phyloP scores from a whole-genome alignment of 768 basidiomycete genomes.

The Basidioascus undulatus region DNA sequence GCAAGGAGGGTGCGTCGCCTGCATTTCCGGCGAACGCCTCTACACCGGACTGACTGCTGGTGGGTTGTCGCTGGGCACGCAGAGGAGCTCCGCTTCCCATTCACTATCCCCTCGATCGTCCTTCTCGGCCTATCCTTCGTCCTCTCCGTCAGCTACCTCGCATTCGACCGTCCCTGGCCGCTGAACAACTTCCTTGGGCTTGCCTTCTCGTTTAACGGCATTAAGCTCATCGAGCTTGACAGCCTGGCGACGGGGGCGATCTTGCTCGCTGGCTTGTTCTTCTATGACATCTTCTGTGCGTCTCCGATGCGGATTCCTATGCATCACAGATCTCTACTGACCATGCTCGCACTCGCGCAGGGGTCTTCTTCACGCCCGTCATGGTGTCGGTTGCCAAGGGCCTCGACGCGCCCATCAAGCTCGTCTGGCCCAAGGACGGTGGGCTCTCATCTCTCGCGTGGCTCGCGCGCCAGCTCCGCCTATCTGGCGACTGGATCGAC shows the following conservation, averaged over 20 bases:
- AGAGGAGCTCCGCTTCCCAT: slow-evolving; percentile 17
- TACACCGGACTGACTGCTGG: slow-evolving; percentile 15
- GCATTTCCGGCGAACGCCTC: background rate
- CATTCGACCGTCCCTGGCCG: slow-evolving; percentile 38
- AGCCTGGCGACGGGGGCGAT: slow-evolving; percentile 69
- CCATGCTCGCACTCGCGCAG: background rate
- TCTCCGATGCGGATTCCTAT: background rate
- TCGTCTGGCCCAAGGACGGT: slow-evolving; percentile 65
- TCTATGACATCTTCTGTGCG: slow-evolving; percentile 74
- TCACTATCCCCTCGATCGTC: slow-evolving; percentile 24
- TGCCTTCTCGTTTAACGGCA: slow-evolving; percentile 56
- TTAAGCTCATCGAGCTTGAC: slow-evolving; percentile 59
- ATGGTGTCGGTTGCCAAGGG: slow-evolving; percentile 84
- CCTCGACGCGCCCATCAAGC: slow-evolving; percentile 79
- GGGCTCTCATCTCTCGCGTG: too few species aligned
- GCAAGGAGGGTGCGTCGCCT: slow-evolving; percentile 2
- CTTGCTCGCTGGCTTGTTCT: slow-evolving; percentile 56
- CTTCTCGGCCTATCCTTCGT: slow-evolving; percentile 26
- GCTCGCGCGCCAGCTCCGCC: slow-evolving; percentile 20
- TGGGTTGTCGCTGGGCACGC: background rate
- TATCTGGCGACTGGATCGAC: too few species aligned
- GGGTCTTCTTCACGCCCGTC: slow-evolving; percentile 12
- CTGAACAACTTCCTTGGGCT: slow-evolving; percentile 51
- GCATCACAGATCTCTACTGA: background rate
- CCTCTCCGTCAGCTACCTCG: slow-evolving; percentile 41